These are phyloP conservation scores for Bruguiera gymnorhiza DNA, from an alignment of 345 rosid species.

Conservation along the genomic window DNA sequence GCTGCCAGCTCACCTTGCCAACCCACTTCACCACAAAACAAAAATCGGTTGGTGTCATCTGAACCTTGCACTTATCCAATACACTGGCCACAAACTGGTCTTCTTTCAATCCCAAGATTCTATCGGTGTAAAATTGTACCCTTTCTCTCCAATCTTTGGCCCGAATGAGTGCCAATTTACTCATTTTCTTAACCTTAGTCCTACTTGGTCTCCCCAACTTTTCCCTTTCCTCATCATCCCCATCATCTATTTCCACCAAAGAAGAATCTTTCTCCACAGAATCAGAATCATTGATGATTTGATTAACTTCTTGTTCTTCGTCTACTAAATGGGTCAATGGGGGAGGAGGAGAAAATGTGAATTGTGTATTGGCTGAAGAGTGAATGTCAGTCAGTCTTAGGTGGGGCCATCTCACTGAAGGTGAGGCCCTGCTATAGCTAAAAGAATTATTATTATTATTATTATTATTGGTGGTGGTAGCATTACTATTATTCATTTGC, in stretches of 20 bases:
- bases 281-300: conserved; percentile 17
- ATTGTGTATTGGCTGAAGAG: conserved; percentile 38
- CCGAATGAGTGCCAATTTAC: conserved; percentile 70
- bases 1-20: conserved; percentile 85
- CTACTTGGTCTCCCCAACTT: conserved; percentile 46
- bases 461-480: conserved; percentile 10
- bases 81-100: conserved; percentile 78
- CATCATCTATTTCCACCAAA: conserved; percentile 17
- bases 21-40: conserved; percentile 83
- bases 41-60: conserved; percentile 91
- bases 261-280: background rate
- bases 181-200: conserved; percentile 75
- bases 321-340: conserved; percentile 16
- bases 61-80: conserved; percentile 63
- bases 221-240: conserved; percentile 26
- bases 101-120: conserved; percentile 49
- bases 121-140: conserved; percentile 61
- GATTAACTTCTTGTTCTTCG: conserved; percentile 5
- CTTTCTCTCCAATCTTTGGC: conserved; percentile 91
- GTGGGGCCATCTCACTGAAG: conserved; percentile 90
- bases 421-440: conserved; percentile 82
- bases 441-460: conserved; percentile 36
- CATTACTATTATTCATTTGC: conserved; percentile 6
- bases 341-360: conserved; percentile 33
- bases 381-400: conserved; percentile 48